Evolutionary conservation across 139 green algal genomes (phyloP).

Genomic region (Chloropicon primus): DNA sequence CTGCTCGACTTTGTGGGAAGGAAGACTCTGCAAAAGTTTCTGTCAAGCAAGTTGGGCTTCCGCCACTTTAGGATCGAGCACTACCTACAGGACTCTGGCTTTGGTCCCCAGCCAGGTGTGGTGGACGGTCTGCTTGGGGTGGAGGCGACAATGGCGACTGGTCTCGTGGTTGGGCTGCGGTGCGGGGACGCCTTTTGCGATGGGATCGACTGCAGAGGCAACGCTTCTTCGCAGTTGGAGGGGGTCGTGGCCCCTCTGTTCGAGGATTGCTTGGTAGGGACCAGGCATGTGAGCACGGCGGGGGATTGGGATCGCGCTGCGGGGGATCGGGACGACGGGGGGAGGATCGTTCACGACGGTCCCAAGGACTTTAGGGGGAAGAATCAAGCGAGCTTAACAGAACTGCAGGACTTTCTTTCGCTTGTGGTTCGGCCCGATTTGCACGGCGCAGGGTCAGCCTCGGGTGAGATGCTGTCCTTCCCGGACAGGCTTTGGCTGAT

Average conservation of each 20-base stretch:
- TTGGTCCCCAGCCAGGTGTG: background rate
- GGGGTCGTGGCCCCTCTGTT: background rate
- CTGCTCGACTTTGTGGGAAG: background rate
- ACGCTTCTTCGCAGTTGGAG: too few species aligned
- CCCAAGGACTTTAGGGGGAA: background rate
- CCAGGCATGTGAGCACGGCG: background rate
- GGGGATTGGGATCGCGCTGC: background rate
- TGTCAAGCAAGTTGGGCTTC: background rate
- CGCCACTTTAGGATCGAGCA: background rate
- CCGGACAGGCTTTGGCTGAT: background rate
- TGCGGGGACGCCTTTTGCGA: background rate
- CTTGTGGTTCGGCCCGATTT: background rate
- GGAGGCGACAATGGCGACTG: background rate
- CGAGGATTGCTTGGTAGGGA: background rate
- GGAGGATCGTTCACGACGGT: background rate
- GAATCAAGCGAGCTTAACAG: background rate
- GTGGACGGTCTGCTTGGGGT: background rate
- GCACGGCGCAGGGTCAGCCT: background rate
- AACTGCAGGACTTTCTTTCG: background rate
- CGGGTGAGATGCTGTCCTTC: background rate
- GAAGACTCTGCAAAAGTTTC: background rate
- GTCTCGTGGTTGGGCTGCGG: background rate
- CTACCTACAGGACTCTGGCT: background rate
- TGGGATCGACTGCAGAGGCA: too few species aligned
- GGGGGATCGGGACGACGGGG: background rate